Percentiles rank a stretch among this genome's conserved stretches.
These are phyloP conservation scores for Eimeria necatrix DNA, from an alignment of 169 alveolate species.

Conservation along the genomic window DNA sequence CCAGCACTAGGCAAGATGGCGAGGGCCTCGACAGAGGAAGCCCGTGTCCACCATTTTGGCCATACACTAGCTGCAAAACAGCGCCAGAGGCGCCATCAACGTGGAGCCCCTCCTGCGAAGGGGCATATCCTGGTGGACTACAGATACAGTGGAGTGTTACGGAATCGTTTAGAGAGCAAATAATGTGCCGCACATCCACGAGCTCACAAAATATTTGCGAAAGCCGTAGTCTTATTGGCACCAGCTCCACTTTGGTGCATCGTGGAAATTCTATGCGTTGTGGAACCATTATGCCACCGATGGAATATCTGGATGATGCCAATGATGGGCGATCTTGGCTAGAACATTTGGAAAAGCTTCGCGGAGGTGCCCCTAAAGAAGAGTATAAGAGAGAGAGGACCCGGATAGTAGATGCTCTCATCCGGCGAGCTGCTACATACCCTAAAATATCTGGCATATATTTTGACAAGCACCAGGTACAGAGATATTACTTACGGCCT, in stretches of 20 bases:
- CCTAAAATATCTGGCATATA: conserved; percentile 88
- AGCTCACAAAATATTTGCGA: neutral
- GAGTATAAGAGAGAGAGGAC: conserved; percentile 86
- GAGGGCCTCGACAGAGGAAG: neutral
- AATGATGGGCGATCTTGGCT: conserved; percentile 78
- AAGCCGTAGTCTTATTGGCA: neutral
- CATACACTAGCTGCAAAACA: neutral
- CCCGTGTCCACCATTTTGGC: neutral
- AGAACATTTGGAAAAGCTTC: conserved; percentile 77
- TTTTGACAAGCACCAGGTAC: conserved; percentile 86
- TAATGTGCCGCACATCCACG: neutral
- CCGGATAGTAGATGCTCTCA: conserved; percentile 85
- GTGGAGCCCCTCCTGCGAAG: conserved; percentile 26
- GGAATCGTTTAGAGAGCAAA: neutral
- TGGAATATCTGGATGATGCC: conserved; percentile 59
- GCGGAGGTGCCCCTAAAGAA: conserved; percentile 82
- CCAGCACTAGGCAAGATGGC: neutral
- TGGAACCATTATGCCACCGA: neutral
- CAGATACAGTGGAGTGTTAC: conserved; percentile 18
- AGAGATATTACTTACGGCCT: neutral
- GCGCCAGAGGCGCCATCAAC: neutral
- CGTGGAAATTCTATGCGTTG: neutral
- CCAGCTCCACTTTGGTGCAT: neutral
- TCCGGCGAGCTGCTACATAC: conserved; percentile 85
- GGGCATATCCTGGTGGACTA: conserved; percentile 25